phyloP scores from a whole-genome alignment of 306 rosid genomes.

The Cicer pinnatifidum region DNA sequence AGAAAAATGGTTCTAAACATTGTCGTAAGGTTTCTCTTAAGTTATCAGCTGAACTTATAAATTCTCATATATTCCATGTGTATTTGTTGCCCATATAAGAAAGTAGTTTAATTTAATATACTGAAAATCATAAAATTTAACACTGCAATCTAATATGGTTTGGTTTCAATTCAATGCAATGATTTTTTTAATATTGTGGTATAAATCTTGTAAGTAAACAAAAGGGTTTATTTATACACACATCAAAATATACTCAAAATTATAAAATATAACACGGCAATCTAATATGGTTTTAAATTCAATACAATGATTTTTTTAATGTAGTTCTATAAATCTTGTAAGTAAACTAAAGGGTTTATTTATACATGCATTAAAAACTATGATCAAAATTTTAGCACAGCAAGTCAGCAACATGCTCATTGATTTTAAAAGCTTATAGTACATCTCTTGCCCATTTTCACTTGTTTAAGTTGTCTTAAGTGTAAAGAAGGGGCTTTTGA shows the following conservation, averaged over 20 bases:
- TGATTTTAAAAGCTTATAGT: constrained; percentile 14
- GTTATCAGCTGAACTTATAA: neutral
- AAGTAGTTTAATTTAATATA: neutral
- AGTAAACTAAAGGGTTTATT: neutral
- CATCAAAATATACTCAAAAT: neutral
- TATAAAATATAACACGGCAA: neutral
- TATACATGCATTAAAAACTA: neutral
- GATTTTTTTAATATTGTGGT: neutral
- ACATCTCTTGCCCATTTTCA: neutral
- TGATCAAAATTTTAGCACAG: neutral
- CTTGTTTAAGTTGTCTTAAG: neutral
- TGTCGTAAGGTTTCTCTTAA: neutral
- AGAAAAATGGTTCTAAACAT: neutral
- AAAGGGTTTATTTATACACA: neutral
- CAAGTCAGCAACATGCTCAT: neutral
- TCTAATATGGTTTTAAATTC: constrained; percentile 11
- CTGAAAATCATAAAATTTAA: constrained; percentile 21
- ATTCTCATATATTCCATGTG: neutral
- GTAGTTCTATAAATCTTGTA: neutral
- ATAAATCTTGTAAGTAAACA: neutral
- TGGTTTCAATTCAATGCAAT: neutral
- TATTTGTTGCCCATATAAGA: neutral
- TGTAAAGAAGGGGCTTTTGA: constrained; percentile 24
- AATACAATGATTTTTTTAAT: neutral
- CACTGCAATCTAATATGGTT: constrained; percentile 1